Evolutionary conservation across 2,329 filamentous ascomycete genomes (phyloP).

Genomic region (Chaetothyriales sp.): DNA sequence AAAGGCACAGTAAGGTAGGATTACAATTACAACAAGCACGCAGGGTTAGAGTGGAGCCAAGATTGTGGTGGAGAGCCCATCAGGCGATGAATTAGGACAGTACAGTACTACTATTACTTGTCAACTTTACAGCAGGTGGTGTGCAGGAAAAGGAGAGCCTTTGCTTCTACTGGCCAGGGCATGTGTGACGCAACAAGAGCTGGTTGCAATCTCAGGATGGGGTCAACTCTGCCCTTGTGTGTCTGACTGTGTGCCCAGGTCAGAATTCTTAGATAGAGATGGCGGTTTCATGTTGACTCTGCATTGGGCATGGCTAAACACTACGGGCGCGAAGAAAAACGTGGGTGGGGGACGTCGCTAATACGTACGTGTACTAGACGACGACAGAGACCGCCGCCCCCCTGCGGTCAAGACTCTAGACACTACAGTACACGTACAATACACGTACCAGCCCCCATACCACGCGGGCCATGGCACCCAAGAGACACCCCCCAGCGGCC

Average conservation of each 20-base stretch:
- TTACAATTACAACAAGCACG: background rate
- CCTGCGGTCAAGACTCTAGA: too few species aligned
- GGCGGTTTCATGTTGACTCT: background rate
- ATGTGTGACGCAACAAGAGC: background rate
- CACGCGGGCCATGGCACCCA: too few species aligned
- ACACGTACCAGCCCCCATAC: too few species aligned
- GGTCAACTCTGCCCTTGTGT: background rate
- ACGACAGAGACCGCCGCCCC: too few species aligned
- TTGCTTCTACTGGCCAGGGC: background rate
- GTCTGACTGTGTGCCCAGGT: background rate
- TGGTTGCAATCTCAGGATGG: background rate
- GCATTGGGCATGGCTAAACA: background rate
- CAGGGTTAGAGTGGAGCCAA: background rate
- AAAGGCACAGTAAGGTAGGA: background rate
- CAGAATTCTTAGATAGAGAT: background rate
- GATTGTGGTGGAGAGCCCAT: background rate
- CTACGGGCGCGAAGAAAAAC: background rate
- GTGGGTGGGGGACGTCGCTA: background rate
- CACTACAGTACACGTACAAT: too few species aligned
- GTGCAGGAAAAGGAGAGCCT: background rate
- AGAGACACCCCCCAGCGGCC: too few species aligned
- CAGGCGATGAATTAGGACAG: background rate
- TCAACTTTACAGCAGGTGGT: background rate
- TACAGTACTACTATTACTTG: too few species aligned
- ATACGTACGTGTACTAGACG: too few species aligned